Evolutionary conservation across 805 yeast species (phyloP), one percentile per base, ranked within the genome.

Genomic region (Hanseniaspora pseudoguilliermondii): DNA sequence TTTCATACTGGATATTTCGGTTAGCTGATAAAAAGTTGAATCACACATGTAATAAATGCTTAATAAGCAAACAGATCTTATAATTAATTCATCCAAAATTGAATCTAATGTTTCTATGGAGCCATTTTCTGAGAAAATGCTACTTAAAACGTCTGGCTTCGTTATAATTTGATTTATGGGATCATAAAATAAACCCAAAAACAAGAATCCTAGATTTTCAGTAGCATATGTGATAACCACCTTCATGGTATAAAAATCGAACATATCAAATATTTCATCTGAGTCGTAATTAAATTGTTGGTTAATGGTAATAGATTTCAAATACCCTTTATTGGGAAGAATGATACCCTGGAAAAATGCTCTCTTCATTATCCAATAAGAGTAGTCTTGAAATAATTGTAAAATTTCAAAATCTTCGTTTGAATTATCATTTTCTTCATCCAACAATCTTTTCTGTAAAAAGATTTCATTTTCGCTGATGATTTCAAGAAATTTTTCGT

Each of bases 181-280:
- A 51, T 68, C 71, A 36, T 64, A 62, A 16, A 69, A 43, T n/a
- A 60, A 58, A 10, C 69, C 69, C 59, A 68, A 65, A 59, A 57
- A 68, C 25, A 69, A 57, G 2, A 63, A 58, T 4, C 72, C 71
- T 13, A 68, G 46, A n/a, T 62, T 63, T 55, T 66, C 69, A 54
- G 65, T 58, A 1, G 70, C 58, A 55, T 61, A 65, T 42, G 66
- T 65, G 10, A 68, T 54, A 16, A 69, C 29, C 18, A 62, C 55
- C 55, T 60, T 66, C 3, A 65, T 60, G 16, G 57, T 58, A 1
- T 63, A 66, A 21, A 43, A 40, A 38, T 50, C 55, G 47, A 44
- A 35, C 18, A 51, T 9, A 15, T 47, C 42, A 16, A 56, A 44
- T 3, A 50, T 36, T 21, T 49, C 56, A 15, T 25, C 25, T 25